Percentiles rank a stretch among this genome's conserved stretches.
phyloP scores from a whole-genome alignment of 2,329 filamentous ascomycete species.

The Fusarium proliferatum region DNA sequence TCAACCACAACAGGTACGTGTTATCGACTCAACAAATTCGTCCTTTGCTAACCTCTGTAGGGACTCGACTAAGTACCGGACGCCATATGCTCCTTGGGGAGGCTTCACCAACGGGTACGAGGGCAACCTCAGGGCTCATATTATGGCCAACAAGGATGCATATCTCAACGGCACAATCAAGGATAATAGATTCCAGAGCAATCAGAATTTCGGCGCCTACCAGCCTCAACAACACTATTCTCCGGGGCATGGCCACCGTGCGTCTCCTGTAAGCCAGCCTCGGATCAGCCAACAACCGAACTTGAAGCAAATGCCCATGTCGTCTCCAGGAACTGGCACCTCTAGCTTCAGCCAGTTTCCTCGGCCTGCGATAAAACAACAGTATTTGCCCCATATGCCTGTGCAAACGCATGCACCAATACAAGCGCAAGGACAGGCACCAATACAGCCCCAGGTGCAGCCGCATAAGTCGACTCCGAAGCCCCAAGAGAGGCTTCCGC shows the following conservation, averaged over 20 bases:
- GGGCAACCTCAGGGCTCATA: conserved; percentile 60
- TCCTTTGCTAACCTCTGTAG: conserved; percentile 48
- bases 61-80: conserved; percentile 67
- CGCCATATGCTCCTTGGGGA: conserved; percentile 66
- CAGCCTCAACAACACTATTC: conserved; percentile 2
- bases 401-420: neutral
- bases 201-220: neutral
- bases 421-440: neutral
- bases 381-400: conserved; percentile 26
- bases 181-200: neutral
- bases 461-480: neutral
- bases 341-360: conserved; percentile 14
- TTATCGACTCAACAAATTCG: neutral
- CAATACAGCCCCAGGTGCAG: neutral
- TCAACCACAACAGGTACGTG: conserved; percentile 67
- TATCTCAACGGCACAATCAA: conserved; percentile 44
- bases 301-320: neutral
- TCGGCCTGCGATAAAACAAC: conserved; percentile 38
- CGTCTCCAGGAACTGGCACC: neutral
- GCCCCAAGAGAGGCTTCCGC: neutral
- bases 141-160: conserved; percentile 51
- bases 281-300: conserved; percentile 19
- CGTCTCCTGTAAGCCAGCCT: neutral
- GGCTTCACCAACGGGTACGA: conserved; percentile 73
- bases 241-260: neutral